Conservation (phyloP, 1,139 yeast species). For the Candida sanyaensis region DNA sequence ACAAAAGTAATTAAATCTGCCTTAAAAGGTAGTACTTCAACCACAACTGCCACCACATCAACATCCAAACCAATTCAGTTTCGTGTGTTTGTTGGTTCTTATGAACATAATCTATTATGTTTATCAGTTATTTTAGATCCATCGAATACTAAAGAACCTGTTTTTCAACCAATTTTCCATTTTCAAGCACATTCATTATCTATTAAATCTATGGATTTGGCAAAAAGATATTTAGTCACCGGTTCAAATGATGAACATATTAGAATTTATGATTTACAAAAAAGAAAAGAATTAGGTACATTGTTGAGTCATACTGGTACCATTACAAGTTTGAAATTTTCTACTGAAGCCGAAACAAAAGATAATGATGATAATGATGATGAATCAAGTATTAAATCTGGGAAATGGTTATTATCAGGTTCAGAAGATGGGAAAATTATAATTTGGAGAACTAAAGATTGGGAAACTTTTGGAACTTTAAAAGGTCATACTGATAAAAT, state of each 20-base stretch:
- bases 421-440: conserved; percentile 90
- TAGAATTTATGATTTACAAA: conserved; percentile 89
- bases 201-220: conserved; percentile 79
- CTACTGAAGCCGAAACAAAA: conserved; percentile 40
- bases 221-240: conserved; percentile 83
- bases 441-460: conserved; percentile 94
- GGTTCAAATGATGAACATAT: conserved; percentile 98
- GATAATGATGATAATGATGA: conserved; percentile 12
- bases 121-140: conserved; percentile 64
- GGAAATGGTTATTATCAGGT: conserved; percentile 89
- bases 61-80: conserved; percentile 37
- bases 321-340: conserved; percentile 74
- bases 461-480: conserved; percentile 89
- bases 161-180: conserved; percentile 92
- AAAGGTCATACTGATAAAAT: conserved; percentile 83
- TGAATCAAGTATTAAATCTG: conserved; percentile 37
- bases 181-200: conserved; percentile 93
- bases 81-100: conserved; percentile 89
- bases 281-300: conserved; percentile 91
- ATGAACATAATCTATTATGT: conserved; percentile 90
- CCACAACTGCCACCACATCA: conserved; percentile 3
- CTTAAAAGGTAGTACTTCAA: conserved; percentile 13
- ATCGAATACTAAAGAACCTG: conserved; percentile 37
- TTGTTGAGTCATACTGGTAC: conserved; percentile 89
- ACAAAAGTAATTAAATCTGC: conserved; percentile 13